Evolutionary conservation across 2,329 filamentous ascomycete genomes (phyloP).

Genomic region (Microascus cirrosus): DNA sequence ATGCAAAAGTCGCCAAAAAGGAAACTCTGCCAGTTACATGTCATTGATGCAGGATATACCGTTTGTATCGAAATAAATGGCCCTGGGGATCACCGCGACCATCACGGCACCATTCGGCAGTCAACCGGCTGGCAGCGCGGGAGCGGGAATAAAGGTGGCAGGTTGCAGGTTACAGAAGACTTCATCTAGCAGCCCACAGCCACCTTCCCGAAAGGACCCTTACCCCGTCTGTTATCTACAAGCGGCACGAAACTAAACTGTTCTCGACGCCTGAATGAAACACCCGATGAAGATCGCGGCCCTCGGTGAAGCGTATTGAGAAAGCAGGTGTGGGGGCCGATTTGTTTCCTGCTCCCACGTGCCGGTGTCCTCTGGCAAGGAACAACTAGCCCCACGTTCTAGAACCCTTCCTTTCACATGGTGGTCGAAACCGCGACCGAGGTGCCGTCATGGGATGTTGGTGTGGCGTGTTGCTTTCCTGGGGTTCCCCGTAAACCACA

Average conservation of each 20-base stretch:
- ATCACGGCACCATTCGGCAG: background rate
- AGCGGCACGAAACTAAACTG: background rate
- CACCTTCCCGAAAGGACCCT: background rate
- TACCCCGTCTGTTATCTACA: background rate
- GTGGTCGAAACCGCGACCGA: background rate
- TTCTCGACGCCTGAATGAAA: background rate
- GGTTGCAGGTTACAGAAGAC: background rate
- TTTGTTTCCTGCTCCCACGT: background rate
- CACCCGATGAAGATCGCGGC: background rate
- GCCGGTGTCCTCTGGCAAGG: background rate
- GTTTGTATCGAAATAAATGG: background rate
- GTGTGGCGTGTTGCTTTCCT: background rate
- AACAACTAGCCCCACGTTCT: background rate
- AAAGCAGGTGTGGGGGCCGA: background rate
- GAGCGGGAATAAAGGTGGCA: background rate
- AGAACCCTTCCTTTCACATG: background rate
- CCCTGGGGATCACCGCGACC: background rate
- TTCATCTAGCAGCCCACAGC: background rate
- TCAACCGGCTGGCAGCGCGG: background rate
- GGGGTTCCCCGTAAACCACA: background rate
- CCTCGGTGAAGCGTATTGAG: conserved; percentile 1
- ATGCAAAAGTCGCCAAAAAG: too few species aligned
- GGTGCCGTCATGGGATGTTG: background rate
- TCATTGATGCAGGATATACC: background rate
- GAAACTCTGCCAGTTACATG: background rate